Evolutionary conservation across 2,329 filamentous ascomycete species (phyloP), one percentile per base, ranked within the genome.

Genomic region (Diaporthe longicolla): DNA sequence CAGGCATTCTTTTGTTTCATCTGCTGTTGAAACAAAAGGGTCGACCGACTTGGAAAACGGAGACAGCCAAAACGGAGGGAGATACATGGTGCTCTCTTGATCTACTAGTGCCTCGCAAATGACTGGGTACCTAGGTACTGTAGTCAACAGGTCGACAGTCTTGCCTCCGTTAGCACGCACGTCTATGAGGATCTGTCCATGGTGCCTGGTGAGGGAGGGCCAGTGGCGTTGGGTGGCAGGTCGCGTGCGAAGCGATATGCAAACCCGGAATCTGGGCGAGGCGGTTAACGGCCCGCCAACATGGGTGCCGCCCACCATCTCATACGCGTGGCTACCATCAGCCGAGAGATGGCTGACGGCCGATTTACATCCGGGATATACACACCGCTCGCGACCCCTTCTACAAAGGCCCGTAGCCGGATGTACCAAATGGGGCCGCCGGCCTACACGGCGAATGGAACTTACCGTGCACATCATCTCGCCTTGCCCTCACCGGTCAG

Each of bases 231-330:
- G 17, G n/a, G 29, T 61, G 26, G 19, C 32, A 70, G 52, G 68
- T 59, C 68, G 68, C 68, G 40, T 58, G 40, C 68, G 68, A 70
- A 21, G 21, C 24, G 54, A 48, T 11, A 13, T 50, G 68, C 43
- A 24, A 21, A 15, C 15, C 55, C 32, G 8, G 52, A 19, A 11
- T 71, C 57, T 54, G 11, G 69, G 57, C 45, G 45, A 68, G 32
- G 35, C 45, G 32, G 69, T 71, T 43, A 45, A 43, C 69, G 55
- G 55, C 57, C 55, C 69, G 57, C 57, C 32, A n/a, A n/a, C 57
- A 71, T 63, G 55, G 43, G 26, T 54, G 29, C 45, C 52, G n/a
- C 45, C 45, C 57, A 54, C 57, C 69, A 71, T 71, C 55, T 13
- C 55, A 17, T 45, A 48, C 21, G 10, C 21, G 29, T 57, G 29